Conservation (phyloP, 2,329 filamentous ascomycete species). For the Penicillium psychrosexuale region DNA sequence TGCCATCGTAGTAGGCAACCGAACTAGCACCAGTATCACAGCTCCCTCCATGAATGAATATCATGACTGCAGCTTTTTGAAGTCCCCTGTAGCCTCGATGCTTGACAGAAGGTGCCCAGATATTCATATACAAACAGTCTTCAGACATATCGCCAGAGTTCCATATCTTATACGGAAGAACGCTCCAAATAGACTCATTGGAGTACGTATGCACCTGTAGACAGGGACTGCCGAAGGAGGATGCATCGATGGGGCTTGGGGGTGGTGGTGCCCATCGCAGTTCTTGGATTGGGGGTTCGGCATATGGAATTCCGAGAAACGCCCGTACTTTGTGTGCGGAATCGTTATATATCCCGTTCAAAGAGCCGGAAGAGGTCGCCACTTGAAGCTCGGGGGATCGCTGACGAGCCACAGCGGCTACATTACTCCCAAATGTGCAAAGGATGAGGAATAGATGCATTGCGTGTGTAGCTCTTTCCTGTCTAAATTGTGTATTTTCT, state of each 20-base stretch:
- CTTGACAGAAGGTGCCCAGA: conserved; percentile 16
- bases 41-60: conserved; percentile 20
- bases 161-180: conserved; percentile 16
- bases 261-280: conserved; percentile 42
- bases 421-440: neutral
- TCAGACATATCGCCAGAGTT: conserved; percentile 15
- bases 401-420: neutral
- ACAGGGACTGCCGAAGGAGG: conserved; percentile 23
- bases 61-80: conserved; percentile 12
- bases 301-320: conserved; percentile 51
- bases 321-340: conserved; percentile 13
- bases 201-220: conserved; percentile 7
- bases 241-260: conserved; percentile 17
- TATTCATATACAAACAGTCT: conserved; percentile 19
- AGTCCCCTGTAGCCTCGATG: neutral
- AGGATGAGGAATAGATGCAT: neutral
- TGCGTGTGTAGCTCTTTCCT: neutral
- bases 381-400: conserved; percentile 3
- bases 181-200: conserved; percentile 14
- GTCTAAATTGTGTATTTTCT: neutral
- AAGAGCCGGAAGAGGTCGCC: conserved; percentile 13
- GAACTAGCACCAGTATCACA: conserved; percentile 13
- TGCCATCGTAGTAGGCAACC: conserved; percentile 13
- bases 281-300: conserved; percentile 43
- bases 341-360: conserved; percentile 19